phyloP scores from a whole-genome alignment of 192 early-diverging fungal genomes.

The Coemansia sp. region DNA sequence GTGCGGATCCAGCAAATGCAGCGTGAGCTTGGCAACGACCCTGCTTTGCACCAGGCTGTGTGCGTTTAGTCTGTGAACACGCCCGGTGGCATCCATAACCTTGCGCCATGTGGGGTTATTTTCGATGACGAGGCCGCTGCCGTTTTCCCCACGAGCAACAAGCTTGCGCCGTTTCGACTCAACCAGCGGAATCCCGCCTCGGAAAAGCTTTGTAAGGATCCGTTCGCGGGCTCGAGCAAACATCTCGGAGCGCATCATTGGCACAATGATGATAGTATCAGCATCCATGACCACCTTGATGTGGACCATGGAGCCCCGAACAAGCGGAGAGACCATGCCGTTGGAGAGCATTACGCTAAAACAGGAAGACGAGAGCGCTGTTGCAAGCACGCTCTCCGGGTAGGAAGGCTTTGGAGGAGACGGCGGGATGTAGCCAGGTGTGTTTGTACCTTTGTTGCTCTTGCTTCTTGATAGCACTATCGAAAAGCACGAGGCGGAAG shows the following conservation, averaged over 20 bases:
- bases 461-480: neutral
- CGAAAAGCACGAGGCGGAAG: neutral
- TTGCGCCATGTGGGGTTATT: conserved; percentile 49
- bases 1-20: conserved; percentile 23
- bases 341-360: conserved; percentile 25
- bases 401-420: conserved; percentile 5
- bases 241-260: conserved; percentile 42
- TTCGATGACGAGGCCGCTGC: conserved; percentile 19
- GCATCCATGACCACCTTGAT: conserved; percentile 47
- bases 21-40: conserved; percentile 41
- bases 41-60: neutral
- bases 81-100: conserved; percentile 29
- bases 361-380: conserved; percentile 30
- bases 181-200: conserved; percentile 40
- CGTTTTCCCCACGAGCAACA: conserved; percentile 22
- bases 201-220: conserved; percentile 50
- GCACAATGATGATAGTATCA: conserved; percentile 23
- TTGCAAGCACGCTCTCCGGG: conserved; percentile 5
- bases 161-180: conserved; percentile 38
- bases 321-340: conserved; percentile 28
- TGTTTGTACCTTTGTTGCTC: neutral
- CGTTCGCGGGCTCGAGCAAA: conserved; percentile 52
- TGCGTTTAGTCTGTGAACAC: neutral
- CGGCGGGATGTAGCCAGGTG: neutral
- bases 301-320: conserved; percentile 52